Conservation (phyloP, 2,329 filamentous ascomycete genomes). For the Neopestalotiopsis sp. region DNA sequence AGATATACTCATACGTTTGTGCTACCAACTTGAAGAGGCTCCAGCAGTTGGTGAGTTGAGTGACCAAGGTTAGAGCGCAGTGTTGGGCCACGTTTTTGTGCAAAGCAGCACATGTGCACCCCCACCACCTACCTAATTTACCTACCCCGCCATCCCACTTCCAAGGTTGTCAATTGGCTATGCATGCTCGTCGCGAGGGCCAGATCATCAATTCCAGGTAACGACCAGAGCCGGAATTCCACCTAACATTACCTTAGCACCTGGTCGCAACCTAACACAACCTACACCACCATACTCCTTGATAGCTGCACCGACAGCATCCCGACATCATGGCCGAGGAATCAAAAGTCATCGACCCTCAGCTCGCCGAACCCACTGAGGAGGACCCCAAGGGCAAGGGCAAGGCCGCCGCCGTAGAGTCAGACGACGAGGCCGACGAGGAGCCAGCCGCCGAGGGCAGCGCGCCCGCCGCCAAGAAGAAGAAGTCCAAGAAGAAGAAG, state of each 20-base stretch:
- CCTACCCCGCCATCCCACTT: not conserved
- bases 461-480: constrained; percentile 64
- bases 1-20: not conserved
- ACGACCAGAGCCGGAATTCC: not conserved
- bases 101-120: not conserved
- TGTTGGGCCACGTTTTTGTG: not conserved
- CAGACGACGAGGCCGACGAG: constrained; percentile 42
- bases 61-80: too few species aligned
- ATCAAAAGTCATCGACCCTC: constrained; percentile 64
- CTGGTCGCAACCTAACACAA: not conserved
- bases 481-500: constrained; percentile 70
- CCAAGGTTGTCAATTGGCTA: not conserved
- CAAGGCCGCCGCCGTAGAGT: constrained; percentile 45
- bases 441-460: constrained; percentile 29
- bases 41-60: too few species aligned
- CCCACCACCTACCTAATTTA: not conserved
- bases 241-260: not conserved
- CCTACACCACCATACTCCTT: not conserved
- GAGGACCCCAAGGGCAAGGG: constrained; percentile 51
- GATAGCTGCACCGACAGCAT: not conserved
- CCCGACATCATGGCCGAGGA: constrained; percentile 53
- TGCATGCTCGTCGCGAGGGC: not conserved
- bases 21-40: too few species aligned
- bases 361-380: constrained; percentile 41
- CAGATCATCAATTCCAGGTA: not conserved